Evolutionary conservation across 73 alveolate species (phyloP).

Genomic region (Paramecium primaurelia): DNA sequence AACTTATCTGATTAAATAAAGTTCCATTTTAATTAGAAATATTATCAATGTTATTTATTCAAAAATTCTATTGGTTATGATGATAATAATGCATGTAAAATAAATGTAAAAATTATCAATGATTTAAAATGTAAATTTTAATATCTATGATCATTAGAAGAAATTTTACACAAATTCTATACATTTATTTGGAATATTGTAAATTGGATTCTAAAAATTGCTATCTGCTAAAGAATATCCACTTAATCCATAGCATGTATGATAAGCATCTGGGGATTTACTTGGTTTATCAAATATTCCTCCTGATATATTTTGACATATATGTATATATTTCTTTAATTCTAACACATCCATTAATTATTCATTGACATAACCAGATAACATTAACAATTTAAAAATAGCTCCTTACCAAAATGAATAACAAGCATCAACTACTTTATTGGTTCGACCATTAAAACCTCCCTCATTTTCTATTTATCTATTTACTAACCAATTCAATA

Average conservation of each 20-base stretch:
- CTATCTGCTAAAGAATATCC: slow-evolving; percentile 71
- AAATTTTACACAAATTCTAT: not conserved
- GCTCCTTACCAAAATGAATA: slow-evolving; percentile 98
- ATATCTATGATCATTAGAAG: not conserved
- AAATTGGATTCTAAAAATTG: not conserved
- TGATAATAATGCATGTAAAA: no score
- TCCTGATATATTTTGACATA: slow-evolving; percentile 77
- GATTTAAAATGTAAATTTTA: no score
- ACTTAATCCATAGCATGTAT: slow-evolving; percentile 86
- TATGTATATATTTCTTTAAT: slow-evolving; percentile 84
- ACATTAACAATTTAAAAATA: slow-evolving; percentile 69
- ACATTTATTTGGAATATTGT: not conserved
- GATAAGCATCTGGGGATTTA: slow-evolving; percentile 90
- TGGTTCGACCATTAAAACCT: slow-evolving; percentile 96
- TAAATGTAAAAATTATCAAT: no score
- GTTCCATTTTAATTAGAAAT: no score
- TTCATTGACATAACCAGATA: slow-evolving; percentile 51
- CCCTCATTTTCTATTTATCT: slow-evolving; percentile 93
- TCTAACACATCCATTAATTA: slow-evolving; percentile 19
- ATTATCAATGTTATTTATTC: no score
- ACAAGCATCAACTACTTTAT: slow-evolving; percentile 97
- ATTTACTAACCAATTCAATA: slow-evolving; percentile 81
- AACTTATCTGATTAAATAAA: no score
- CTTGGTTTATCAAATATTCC: slow-evolving; percentile 96
- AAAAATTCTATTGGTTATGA: no score